phyloP scores from a whole-genome alignment of 2,329 filamentous ascomycete species.

The Aspergillus sp. region DNA sequence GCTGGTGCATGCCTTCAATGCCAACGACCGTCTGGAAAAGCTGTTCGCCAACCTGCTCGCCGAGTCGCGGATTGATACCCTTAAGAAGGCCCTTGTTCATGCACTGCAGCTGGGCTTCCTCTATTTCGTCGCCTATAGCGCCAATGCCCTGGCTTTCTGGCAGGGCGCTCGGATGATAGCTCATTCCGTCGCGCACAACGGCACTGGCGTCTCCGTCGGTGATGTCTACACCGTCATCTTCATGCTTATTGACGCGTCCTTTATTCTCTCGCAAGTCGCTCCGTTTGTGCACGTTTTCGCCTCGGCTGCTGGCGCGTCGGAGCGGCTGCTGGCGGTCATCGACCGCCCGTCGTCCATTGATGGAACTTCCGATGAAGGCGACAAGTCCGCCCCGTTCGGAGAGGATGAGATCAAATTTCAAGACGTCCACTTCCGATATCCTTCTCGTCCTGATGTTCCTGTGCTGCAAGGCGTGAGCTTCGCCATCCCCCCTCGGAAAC shows the following conservation, averaged over 20 bases:
- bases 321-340: slow-evolving; percentile 51
- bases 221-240: slow-evolving; percentile 31
- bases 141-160: slow-evolving; percentile 60
- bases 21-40: slow-evolving; percentile 48
- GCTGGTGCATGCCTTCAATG: slow-evolving; percentile 56
- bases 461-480: slow-evolving; percentile 26
- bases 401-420: slow-evolving; percentile 20
- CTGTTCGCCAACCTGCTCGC: slow-evolving; percentile 47
- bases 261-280: slow-evolving; percentile 30
- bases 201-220: slow-evolving; percentile 20
- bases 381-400: slow-evolving; percentile 12
- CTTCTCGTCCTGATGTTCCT: slow-evolving; percentile 26
- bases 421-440: slow-evolving; percentile 29
- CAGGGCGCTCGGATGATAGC: slow-evolving; percentile 51
- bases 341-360: slow-evolving; percentile 42
- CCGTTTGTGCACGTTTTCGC: slow-evolving; percentile 40
- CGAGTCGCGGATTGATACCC: slow-evolving; percentile 41
- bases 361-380: slow-evolving; percentile 18
- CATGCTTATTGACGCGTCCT: slow-evolving; percentile 28
- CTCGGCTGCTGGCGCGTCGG: slow-evolving; percentile 43
- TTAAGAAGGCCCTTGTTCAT: slow-evolving; percentile 48
- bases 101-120: slow-evolving; percentile 51
- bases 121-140: slow-evolving; percentile 59
- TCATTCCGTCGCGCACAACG: slow-evolving; percentile 13
- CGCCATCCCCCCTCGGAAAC: slow-evolving; percentile 24